These are phyloP conservation scores for Diutina ranongensis DNA, from an alignment of 1,139 yeast genomes.

Conservation along the genomic window DNA sequence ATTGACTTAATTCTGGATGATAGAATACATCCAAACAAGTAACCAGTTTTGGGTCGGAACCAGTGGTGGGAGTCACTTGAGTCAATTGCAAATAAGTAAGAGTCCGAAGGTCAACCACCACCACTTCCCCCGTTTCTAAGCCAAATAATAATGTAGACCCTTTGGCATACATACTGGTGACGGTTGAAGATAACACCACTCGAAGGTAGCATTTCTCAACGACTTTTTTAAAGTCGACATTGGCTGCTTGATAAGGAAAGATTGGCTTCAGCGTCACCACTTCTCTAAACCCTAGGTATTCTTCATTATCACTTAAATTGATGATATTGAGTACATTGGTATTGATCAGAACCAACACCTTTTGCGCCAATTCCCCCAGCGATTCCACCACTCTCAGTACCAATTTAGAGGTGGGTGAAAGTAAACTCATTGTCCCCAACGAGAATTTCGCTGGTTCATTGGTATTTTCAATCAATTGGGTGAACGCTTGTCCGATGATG, in stretches of 20 bases:
- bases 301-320: background rate
- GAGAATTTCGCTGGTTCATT: background rate
- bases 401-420: conserved; percentile 12
- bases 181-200: background rate
- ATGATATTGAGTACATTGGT: background rate
- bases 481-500: background rate
- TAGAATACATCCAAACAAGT: background rate
- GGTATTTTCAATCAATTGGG: background rate
- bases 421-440: conserved; percentile 28
- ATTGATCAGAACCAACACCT: background rate
- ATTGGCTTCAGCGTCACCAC: background rate
- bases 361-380: conserved; percentile 6
- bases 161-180: background rate
- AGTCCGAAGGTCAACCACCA: background rate
- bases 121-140: background rate
- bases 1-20: background rate
- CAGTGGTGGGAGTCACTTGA: conserved; percentile 7
- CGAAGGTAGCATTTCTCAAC: background rate
- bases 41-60: background rate
- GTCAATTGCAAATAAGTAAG: background rate
- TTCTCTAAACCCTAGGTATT: background rate
- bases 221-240: background rate
- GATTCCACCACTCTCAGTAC: background rate
- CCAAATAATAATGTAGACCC: background rate
- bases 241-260: background rate